Conservation (phyloP, 164 flowering plant species). For the Houttuynia cordata region DNA sequence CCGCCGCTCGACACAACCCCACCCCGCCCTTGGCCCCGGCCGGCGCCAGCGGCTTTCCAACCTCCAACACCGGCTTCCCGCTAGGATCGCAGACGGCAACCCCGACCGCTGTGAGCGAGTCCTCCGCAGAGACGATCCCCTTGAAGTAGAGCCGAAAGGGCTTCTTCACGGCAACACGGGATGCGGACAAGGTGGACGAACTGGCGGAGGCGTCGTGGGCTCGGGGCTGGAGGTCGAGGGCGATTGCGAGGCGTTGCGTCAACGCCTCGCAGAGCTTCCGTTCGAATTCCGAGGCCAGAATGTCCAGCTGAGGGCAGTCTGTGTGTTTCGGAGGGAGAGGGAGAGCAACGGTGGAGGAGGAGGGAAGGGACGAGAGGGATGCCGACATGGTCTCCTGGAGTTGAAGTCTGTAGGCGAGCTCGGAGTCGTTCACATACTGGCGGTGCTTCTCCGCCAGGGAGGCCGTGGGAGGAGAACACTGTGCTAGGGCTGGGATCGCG, state of each 20-base stretch:
- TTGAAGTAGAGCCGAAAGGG: conserved; percentile 44
- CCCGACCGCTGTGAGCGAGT: conserved; percentile 24
- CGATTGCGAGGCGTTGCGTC: conserved; percentile 10
- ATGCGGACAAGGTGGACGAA: background rate
- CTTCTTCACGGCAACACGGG: background rate
- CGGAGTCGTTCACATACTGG: too few relatives aligned
- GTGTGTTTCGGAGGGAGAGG: background rate
- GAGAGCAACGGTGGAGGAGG: conserved; percentile 17
- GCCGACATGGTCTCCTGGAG: conserved; percentile 48
- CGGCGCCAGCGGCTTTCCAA: conserved; percentile 33
- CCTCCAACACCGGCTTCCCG: conserved; percentile 35
- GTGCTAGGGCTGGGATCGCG: conserved; percentile 38
- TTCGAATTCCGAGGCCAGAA: conserved; percentile 26
- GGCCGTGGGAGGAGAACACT: conserved; percentile 22
- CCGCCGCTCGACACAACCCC: conserved; percentile 19
- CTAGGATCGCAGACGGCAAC: conserved; percentile 54
- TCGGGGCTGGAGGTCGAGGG: conserved; percentile 31
- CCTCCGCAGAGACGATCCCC: conserved; percentile 54
- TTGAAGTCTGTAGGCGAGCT: conserved; percentile 49
- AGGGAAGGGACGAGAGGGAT: conserved; percentile 26
- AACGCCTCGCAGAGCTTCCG: conserved; percentile 18
- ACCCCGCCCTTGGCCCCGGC: conserved; percentile 7
- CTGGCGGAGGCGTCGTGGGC: conserved; percentile 31
- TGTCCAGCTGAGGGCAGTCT: conserved; percentile 4
- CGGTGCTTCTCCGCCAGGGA: too few relatives aligned